These are phyloP conservation scores for Poa annua DNA, from an alignment of 176 grass and related monocot species.

Conservation along the genomic window DNA sequence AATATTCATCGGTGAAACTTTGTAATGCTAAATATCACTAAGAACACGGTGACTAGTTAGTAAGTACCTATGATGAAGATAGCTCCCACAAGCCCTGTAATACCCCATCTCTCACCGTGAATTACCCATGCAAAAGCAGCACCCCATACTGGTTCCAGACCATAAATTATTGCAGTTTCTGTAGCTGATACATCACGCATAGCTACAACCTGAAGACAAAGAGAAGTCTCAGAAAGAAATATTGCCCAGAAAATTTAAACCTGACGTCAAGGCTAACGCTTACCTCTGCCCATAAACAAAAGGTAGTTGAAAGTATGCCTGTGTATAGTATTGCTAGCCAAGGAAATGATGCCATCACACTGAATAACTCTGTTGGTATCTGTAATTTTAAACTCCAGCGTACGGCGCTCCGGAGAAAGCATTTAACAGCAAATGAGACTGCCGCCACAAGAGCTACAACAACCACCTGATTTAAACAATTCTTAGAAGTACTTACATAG, in stretches of 20 bases:
- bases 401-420: conserved; percentile 26
- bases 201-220: conserved; percentile 48
- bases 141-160: conserved; percentile 63
- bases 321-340: conserved; percentile 59
- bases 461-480: conserved; percentile 43
- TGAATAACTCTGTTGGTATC: conserved; percentile 33
- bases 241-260: neutral
- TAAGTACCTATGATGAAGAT: conserved; percentile 54
- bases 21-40: neutral
- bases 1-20: neutral
- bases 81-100: conserved; percentile 52
- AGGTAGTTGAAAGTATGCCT: conserved; percentile 52
- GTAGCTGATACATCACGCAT: conserved; percentile 64
- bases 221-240: conserved; percentile 1
- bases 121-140: conserved; percentile 58
- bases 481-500: neutral
- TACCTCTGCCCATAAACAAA: conserved; percentile 63
- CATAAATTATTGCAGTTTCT: conserved; percentile 72
- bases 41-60: neutral
- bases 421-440: conserved; percentile 44
- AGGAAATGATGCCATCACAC: conserved; percentile 34
- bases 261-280: neutral
- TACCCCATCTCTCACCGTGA: conserved; percentile 57
- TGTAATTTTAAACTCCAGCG: conserved; percentile 39
- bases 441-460: conserved; percentile 51